Conservation (phyloP, 1,284 basidiomycete species). For the Boletus semigastroideus region DNA sequence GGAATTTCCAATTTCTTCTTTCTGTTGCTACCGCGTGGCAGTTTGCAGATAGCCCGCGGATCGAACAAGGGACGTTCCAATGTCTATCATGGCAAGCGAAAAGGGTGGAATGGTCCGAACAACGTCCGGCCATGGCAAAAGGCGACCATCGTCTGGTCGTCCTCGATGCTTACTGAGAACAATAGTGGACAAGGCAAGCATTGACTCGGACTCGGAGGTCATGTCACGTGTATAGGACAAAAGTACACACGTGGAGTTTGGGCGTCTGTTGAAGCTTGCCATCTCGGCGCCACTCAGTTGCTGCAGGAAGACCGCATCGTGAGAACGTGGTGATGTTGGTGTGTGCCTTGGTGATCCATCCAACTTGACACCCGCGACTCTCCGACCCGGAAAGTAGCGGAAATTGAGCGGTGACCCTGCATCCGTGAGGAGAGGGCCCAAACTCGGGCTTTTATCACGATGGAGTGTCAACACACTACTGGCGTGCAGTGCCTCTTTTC, state of each 20-base stretch:
- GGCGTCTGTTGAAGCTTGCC: too few relatives aligned
- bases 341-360: neutral
- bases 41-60: neutral
- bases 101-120: neutral
- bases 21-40: neutral
- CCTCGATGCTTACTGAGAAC: too few relatives aligned
- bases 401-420: neutral
- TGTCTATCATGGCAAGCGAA: neutral
- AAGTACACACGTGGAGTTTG: too few relatives aligned
- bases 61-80: neutral
- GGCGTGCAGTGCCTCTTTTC: neutral
- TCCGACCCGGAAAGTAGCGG: slow-evolving; percentile 7
- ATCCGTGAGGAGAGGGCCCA: neutral
- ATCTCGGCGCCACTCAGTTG: too few relatives aligned
- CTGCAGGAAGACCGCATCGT: neutral
- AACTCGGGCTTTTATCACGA: neutral
- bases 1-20: neutral
- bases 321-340: neutral
- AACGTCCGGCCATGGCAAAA: neutral
- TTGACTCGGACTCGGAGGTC: too few relatives aligned
- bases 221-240: too few relatives aligned
- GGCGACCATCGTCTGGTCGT: too few relatives aligned
- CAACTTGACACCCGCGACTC: slow-evolving; percentile 1
- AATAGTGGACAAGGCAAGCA: too few relatives aligned
- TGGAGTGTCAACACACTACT: neutral